Base-by-base conservation (phyloP, 768 basidiomycete species). In the Xerocomus brunneocitrinus region DNA sequence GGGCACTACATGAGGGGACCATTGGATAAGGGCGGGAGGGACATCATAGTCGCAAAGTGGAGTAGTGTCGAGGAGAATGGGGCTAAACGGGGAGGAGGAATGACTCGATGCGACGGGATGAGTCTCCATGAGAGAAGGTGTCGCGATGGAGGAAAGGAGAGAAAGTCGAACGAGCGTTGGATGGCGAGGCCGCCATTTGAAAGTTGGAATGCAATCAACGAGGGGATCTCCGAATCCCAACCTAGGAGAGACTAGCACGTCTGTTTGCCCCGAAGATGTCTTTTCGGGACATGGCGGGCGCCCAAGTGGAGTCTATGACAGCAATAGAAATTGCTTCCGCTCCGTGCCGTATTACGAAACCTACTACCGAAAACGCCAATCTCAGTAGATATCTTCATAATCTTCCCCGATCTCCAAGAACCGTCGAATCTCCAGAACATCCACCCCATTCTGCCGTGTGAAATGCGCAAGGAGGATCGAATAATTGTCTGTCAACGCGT, bases 351-450 rank as follows among this genome's bases (percentile, higher is more conserved):
- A 64, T 66, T 58, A 66, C 48, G 35, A 52, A 50, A 56, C 41
- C 52, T 34, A 25, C 25, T 39, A 19, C 22, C 30, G 30, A 4
- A 19, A 41, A 19, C 31, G 5, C 25, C 42, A 32, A 42, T 36
- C 36, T 70, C 62, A 76, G 46, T 62, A 84, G 24, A 90, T 77
- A 62, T 91, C 89, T 63, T 91, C 89, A 58, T 89, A 90, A 51
- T 87, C 85, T 27, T 87, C 85, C 47, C 76, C 78, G 49, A 91
- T 74, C 2, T 78, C 84, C 44, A 91, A 71, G 66, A 80, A 83
- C 61, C 76, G 76, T 47, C 87, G 79, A 57, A 91, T 74, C 49
- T 90, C 89, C 50, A 77, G 77, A 0, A 73, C 66, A 34, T 83
- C 79, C 13, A 84, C 74, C 4, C 78, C 74, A 38, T 74, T 80